phyloP scores from a whole-genome alignment of 306 rosid species.

The Pterocarpus santalinus region DNA sequence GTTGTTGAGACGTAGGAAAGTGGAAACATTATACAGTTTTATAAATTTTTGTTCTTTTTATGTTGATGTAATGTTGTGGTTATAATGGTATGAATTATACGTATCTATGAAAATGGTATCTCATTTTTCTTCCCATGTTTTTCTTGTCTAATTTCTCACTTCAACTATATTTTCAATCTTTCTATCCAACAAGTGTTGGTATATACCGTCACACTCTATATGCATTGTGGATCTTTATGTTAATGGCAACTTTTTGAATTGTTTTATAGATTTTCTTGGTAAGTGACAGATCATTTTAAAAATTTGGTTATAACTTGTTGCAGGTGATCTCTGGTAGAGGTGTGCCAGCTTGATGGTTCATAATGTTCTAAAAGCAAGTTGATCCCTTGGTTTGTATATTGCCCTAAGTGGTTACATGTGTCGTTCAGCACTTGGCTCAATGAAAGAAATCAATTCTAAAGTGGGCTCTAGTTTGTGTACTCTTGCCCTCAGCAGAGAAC shows the following conservation, averaged over 20 bases:
- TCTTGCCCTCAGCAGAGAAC: conserved; percentile 50
- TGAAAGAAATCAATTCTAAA: conserved; percentile 68
- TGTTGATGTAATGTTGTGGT: background rate
- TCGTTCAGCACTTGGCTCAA: conserved; percentile 46
- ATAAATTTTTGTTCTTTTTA: no score
- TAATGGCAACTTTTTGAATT: no score
- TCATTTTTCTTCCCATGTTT: background rate
- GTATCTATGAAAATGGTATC: background rate
- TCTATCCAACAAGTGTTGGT: no score
- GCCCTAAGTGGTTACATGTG: conserved; percentile 17
- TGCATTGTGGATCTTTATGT: no score
- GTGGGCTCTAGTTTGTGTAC: conserved; percentile 10
- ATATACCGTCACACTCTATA: no score
- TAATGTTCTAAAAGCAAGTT: conserved; percentile 44
- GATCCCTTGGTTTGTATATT: conserved; percentile 42
- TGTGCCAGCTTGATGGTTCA: conserved; percentile 43
- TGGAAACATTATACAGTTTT: no score
- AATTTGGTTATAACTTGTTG: background rate
- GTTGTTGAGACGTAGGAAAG: no score
- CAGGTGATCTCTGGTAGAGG: conserved; percentile 41
- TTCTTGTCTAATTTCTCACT: background rate
- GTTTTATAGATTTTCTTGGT: no score
- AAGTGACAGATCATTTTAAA: no score
- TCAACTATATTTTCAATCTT: no score
- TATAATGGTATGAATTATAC: background rate